Evolutionary conservation across 495 filamentous ascomycete species (phyloP), one percentile per base, ranked within the genome.

Genomic region (Darksidea phi): DNA sequence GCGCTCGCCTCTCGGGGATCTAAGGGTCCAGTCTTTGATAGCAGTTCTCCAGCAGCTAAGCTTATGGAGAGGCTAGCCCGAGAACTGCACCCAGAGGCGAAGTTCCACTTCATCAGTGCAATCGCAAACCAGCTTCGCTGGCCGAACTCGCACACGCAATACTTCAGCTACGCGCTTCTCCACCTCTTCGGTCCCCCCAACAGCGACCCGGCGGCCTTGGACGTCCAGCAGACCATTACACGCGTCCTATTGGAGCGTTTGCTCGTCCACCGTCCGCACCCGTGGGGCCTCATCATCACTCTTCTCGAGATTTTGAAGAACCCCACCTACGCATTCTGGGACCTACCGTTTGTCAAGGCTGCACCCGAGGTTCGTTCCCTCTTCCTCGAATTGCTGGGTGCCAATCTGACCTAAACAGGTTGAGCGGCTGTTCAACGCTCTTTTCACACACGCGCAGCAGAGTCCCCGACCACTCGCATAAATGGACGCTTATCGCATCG

Each of bases 231-330:
- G 74, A 89, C 95, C 72, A 89, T 97, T 62, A 88, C 89, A 43
- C 84, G 91, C 23, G 84, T 97, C 43, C 75, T 97, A 43, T 73
- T 97, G 5, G 94, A 99, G 77, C 82, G 94, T 38, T 75, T 96
- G 48, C 84, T 93, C 50, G 90, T 91, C 17, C 90, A 89, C 72
- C 90, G 92, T 71, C 94, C 94, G 28, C 95, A 97, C 72, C 92
- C 94, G 13, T 99, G 94, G 94, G 94, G 94, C 15, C 74, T 97
- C 41, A 89, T 97, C 72, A 86, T 95, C 57, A 95, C 91, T 20
- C 80, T 95, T 48, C 76, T 95, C 45, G 95, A 97, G 76, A 79
- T 99, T 46, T 79, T 95, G 56, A 94, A 96, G 77, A 97, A 95
- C 70, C 84, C 86, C 43, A 88, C 83, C 67, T 91, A 90, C 68